Conservation (phyloP, 768 basidiomycete species). For the Pholiota microspora region DNA sequence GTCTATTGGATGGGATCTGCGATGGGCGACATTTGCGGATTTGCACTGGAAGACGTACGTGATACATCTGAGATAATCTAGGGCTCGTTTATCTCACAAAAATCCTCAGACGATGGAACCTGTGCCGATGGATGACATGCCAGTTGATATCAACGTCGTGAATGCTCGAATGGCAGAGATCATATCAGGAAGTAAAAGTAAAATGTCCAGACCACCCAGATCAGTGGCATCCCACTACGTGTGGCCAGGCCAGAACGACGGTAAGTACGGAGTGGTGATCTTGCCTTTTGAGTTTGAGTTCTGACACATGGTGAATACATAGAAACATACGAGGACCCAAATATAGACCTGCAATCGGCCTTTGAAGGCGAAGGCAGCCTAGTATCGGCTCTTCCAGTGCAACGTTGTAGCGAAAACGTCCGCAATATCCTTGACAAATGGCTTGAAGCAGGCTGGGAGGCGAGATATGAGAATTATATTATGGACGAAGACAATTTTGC, state of each 20-base stretch:
- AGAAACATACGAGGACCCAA: constrained; percentile 16
- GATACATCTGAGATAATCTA: constrained; percentile 15
- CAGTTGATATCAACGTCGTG: background rate
- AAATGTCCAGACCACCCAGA: background rate
- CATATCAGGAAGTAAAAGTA: background rate
- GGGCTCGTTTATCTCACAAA: constrained; percentile 13
- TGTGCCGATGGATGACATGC: background rate
- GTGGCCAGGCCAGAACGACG: constrained; percentile 12
- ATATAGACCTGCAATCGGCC: constrained; percentile 13
- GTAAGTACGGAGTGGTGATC: constrained; percentile 7
- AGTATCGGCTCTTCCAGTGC: constrained; percentile 6
- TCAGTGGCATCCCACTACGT: constrained; percentile 10
- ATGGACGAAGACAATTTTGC: constrained; percentile 22
- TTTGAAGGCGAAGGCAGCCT: constrained; percentile 16
- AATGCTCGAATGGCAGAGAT: background rate
- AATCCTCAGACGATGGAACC: constrained; percentile 1
- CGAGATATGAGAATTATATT: constrained; percentile 10
- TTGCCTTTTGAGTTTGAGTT: background rate
- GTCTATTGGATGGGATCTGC: constrained; percentile 57
- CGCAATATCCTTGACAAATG: constrained; percentile 13
- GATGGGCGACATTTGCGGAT: constrained; percentile 36
- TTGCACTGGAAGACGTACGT: constrained; percentile 39
- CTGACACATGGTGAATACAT: background rate
- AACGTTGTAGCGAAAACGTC: constrained; percentile 4
- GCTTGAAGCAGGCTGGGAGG: constrained; percentile 15